These are phyloP conservation scores for Hypoxylon sp. DNA, from an alignment of 2,329 filamentous ascomycete species.

Conservation along the genomic window DNA sequence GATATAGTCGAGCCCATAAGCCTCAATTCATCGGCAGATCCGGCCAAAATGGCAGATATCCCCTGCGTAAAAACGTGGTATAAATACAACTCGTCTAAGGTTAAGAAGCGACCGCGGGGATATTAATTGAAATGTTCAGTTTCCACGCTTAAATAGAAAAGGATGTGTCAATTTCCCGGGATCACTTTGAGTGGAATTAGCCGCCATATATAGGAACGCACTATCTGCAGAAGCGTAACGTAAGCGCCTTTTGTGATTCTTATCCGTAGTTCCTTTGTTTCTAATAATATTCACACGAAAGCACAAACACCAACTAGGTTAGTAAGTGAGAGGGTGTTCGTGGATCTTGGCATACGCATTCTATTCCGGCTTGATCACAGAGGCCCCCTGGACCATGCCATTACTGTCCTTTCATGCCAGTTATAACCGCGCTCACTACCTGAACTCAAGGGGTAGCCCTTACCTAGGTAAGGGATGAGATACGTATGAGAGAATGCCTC, in stretches of 20 bases:
- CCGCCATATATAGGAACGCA: constrained; percentile 28
- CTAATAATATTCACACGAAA: constrained; percentile 7
- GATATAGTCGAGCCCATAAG: constrained; percentile 21
- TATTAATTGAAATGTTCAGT: constrained; percentile 17
- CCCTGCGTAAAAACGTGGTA: constrained; percentile 33
- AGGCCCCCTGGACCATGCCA: not conserved
- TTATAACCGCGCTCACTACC: not conserved
- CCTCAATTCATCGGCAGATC: constrained; percentile 35
- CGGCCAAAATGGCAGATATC: constrained; percentile 22
- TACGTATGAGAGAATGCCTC: not conserved
- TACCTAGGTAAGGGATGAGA: not conserved
- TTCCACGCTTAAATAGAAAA: constrained; percentile 25
- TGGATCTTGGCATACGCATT: not conserved
- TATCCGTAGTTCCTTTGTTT: constrained; percentile 1
- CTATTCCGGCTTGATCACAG: not conserved
- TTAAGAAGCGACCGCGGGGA: constrained; percentile 22
- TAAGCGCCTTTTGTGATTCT: constrained; percentile 8
- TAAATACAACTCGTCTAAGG: constrained; percentile 19
- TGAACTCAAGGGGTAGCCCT: not conserved
- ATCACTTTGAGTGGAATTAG: constrained; percentile 35
- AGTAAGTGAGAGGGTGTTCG: not conserved
- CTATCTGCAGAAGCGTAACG: constrained; percentile 12
- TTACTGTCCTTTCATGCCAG: not conserved
- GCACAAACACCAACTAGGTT: not conserved
- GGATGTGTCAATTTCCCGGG: constrained; percentile 42